Conservation (phyloP, 257 asterid genomes). For the Fraxinus anomala region DNA sequence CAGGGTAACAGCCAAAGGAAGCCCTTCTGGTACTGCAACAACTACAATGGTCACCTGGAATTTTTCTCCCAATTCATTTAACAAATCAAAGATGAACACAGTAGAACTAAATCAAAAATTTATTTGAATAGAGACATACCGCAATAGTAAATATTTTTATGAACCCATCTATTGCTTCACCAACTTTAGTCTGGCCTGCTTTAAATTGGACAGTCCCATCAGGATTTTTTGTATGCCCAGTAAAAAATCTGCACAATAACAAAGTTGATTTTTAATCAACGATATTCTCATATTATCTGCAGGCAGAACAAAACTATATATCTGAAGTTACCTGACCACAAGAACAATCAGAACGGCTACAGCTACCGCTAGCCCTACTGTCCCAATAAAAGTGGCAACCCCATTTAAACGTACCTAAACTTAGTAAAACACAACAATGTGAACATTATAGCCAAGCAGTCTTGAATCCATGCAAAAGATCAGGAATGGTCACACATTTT, state of each 20-base stretch:
- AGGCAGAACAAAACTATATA: constrained; percentile 21
- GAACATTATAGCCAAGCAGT: constrained; percentile 25
- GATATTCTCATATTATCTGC: neutral
- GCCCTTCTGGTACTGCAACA: constrained; percentile 98
- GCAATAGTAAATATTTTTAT: constrained; percentile 88
- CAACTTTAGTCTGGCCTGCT: constrained; percentile 65
- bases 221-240: constrained; percentile 70
- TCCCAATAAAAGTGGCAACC: constrained; percentile 90
- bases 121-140: constrained; percentile 49
- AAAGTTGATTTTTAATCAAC: constrained; percentile 14
- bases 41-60: constrained; percentile 91
- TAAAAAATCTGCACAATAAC: constrained; percentile 59
- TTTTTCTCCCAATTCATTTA: constrained; percentile 22
- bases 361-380: constrained; percentile 85
- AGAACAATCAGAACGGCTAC: constrained; percentile 70
- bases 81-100: constrained; percentile 22
- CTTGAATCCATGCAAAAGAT: constrained; percentile 6
- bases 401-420: constrained; percentile 87
- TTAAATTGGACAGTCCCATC: constrained; percentile 55
- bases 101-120: constrained; percentile 4
- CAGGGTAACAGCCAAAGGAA: constrained; percentile 93
- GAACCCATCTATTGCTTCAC: constrained; percentile 76
- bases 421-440: constrained; percentile 22
- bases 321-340: constrained; percentile 55
- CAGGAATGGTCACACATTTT: too few relatives aligned